These are phyloP conservation scores for Glycine tomentella DNA, from an alignment of 306 rosid genomes.

Conservation along the genomic window DNA sequence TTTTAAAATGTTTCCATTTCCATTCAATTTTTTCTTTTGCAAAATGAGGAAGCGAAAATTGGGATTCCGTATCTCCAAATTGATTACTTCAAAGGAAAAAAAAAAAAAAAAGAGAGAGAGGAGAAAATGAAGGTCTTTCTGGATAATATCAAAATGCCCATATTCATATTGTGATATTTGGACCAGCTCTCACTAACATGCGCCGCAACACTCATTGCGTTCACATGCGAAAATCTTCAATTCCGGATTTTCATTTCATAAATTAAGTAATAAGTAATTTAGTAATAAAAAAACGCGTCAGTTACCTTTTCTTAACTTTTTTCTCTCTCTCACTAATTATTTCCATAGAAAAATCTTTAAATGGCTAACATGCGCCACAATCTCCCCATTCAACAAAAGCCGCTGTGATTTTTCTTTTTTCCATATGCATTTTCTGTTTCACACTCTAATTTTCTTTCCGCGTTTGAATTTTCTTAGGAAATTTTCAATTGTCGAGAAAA, in stretches of 20 bases:
- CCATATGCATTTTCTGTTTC: not conserved
- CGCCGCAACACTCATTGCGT: conserved; percentile 37
- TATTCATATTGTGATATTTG: conserved; percentile 11
- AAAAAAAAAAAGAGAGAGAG: too few relatives aligned
- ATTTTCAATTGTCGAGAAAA: conserved; percentile 40
- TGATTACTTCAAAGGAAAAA: conserved; percentile 18
- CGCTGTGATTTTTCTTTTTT: not conserved
- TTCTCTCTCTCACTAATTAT: not conserved
- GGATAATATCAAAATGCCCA: conserved; percentile 32
- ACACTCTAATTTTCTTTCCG: not conserved
- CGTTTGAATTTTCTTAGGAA: conserved; percentile 47
- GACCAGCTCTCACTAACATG: conserved; percentile 54
- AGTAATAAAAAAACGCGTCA: not conserved
- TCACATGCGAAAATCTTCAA: conserved; percentile 22
- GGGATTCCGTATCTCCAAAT: conserved; percentile 10
- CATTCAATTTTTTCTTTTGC: not conserved
- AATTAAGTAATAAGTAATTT: conserved; percentile 8
- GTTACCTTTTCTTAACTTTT: not conserved
- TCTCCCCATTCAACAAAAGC: conserved; percentile 15
- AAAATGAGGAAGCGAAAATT: not conserved
- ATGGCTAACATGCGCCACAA: conserved; percentile 53
- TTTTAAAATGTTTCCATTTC: conserved; percentile 10
- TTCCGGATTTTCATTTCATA: conserved; percentile 28
- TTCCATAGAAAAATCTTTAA: not conserved
- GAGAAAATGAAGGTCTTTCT: not conserved